phyloP scores from a whole-genome alignment of 163 green algal species.

The Coccomyxa subellipsoidea region DNA sequence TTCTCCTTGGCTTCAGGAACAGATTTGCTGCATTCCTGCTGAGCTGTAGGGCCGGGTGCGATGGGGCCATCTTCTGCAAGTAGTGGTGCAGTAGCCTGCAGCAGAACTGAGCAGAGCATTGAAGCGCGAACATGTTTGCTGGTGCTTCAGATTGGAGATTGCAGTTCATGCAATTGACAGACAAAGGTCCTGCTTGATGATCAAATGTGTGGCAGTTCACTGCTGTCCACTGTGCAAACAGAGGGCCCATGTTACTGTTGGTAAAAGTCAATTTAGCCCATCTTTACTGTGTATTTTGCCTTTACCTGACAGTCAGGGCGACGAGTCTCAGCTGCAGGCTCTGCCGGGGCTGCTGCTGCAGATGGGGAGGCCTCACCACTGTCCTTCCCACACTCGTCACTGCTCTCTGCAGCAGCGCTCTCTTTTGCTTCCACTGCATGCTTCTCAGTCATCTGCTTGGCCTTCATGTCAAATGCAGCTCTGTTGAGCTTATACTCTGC shows the following conservation, averaged over 20 bases:
- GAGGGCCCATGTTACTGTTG: too few species aligned
- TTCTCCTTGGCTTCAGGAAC: background rate
- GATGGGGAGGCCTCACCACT: background rate
- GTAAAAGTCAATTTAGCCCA: too few species aligned
- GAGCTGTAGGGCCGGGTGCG: background rate
- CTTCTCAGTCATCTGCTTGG: background rate
- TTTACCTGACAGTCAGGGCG: too few species aligned
- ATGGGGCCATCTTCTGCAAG: background rate
- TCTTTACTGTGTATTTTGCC: too few species aligned
- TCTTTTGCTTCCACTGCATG: background rate
- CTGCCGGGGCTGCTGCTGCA: background rate
- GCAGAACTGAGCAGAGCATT: too few species aligned
- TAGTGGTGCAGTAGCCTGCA: background rate
- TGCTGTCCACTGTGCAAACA: too few species aligned
- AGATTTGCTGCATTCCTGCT: background rate
- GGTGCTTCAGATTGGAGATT: too few species aligned
- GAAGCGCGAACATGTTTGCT: too few species aligned
- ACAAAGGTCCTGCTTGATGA: too few species aligned
- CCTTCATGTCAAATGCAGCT: background rate
- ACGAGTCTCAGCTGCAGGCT: too few species aligned
- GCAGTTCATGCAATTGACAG: too few species aligned
- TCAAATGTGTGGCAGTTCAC: too few species aligned
- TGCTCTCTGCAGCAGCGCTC: background rate
- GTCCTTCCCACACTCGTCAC: background rate
- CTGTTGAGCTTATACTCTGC: background rate